Base-by-base conservation (phyloP, 140 eudicot species). In the Erigeron philadelphicus region DNA sequence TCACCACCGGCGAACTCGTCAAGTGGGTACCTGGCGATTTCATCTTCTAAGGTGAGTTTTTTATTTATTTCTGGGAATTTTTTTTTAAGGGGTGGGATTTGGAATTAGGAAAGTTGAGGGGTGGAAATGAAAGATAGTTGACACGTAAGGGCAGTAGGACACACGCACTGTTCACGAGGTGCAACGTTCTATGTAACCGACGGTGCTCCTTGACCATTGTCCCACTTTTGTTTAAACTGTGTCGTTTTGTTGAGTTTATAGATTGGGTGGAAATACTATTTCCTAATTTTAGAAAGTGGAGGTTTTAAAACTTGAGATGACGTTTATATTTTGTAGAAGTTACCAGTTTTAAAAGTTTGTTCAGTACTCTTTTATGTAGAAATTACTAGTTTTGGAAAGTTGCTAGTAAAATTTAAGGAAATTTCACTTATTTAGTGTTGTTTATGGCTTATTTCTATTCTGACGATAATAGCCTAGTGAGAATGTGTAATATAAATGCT, bases 11-110 rank as follows among this genome's bases (percentile, higher is more conserved):
- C 68, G 11, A 75, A 78, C 60, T 80, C 95, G 8, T 82, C 95
- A 3, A 59, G 75, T 12, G 98, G 98, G 0, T 90, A 90, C 43
- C 69, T 90, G 67, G 81, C 97, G 4, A 87, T 90, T 62, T 81
- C 89, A 52, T 68, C 79, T 35, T 82, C 81, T 25, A 54, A 82
- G 84, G 95, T 85, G 64, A 80, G 95, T 80, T 21, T 12, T 64
- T 53, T 21, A 23, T 58, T 50, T 15, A 4, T 1, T 0, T 21
- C n/a, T 19, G 56, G 2, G 13, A 50, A 13, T 1, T 35, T 11
- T 31, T 11, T 31, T 46, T 1, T n/a, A 21, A 7, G 18, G 42
- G 63, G 63, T 64, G 40, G 10, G 40, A 43, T 3, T 4, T 64
- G 69, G 31, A 64, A 17, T 5, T 64, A 9, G 11, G 18, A 64